A percentile compares a stretch with the other conserved stretches of the same genome.
Conservation (phyloP, 345 rosid species). For the Physaria fendleri region DNA sequence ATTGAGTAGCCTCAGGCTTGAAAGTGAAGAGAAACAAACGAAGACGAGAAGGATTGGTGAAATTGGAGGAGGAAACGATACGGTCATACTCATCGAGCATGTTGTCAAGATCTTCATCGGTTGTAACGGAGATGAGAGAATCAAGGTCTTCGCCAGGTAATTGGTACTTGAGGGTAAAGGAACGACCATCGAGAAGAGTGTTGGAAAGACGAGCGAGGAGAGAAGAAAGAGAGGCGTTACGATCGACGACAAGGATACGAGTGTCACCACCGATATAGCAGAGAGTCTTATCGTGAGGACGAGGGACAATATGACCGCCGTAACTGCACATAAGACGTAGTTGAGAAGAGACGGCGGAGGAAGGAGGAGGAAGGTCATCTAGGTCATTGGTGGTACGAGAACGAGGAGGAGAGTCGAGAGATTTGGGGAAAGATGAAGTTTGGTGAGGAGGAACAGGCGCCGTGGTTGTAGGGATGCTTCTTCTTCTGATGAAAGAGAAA, state of each 20-base stretch:
- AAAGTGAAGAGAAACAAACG: conserved; percentile 75
- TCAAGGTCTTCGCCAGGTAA: conserved; percentile 93
- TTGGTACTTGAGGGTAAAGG: conserved; percentile 85
- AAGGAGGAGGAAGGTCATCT: conserved; percentile 45
- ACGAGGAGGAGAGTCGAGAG: conserved; percentile 70
- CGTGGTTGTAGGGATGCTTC: conserved; percentile 34
- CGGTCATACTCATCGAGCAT: conserved; percentile 98
- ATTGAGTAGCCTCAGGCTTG: conserved; percentile 68
- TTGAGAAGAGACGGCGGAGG: conserved; percentile 40
- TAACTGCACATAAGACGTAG: conserved; percentile 93
- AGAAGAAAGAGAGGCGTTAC: conserved; percentile 48
- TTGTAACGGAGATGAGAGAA: conserved; percentile 81
- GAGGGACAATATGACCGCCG: conserved; percentile 86
- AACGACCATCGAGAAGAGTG: conserved; percentile 49
- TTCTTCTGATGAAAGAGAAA: no score
- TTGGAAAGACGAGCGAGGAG: conserved; percentile 57
- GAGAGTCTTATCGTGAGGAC: conserved; percentile 82
- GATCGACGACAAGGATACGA: conserved; percentile 84
- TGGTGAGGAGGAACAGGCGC: neutral
- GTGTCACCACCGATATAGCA: conserved; percentile 90
- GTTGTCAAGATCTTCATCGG: conserved; percentile 93
- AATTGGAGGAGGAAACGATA: conserved; percentile 31
- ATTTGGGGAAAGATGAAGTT: conserved; percentile 41
- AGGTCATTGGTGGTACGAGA: conserved; percentile 74
- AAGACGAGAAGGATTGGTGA: conserved; percentile 51